Evolutionary conservation across 768 basidiomycete species (phyloP), one percentile per base, ranked within the genome.

Genomic region (Serendipita sp.): DNA sequence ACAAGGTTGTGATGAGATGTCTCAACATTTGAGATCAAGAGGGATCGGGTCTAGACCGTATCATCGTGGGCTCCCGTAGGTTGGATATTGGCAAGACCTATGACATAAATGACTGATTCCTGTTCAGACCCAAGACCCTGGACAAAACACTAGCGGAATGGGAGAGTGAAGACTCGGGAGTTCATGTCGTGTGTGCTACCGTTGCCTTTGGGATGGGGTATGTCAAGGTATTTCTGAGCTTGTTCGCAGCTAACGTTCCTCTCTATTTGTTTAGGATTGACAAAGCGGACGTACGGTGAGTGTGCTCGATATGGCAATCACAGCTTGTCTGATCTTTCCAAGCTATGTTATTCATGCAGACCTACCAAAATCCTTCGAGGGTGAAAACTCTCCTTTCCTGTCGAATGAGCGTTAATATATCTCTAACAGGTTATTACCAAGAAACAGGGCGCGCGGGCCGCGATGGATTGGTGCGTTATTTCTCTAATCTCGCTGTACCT

Each of bases 391-490:
- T 52, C 31, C 5, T 11, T 10, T 43, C 66, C 36, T 13, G 45
- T 63, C 43, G 16, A 37, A 18, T 65, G 18, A 44, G 53, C 44
- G 50, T 60, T 66, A 36, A 16, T 65, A 55, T 37, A 62, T 66
- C 44, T 64, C 52, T 11, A 23, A 10, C 53, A 88, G 89, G 88
- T 0, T 92, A 85, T 71, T 92, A 92, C 71, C 90, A 91, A 71
- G 90, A 91, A 73, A 91, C 88, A 67, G 88, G 88, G 48, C 79
- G 89, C 60, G 89, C 86, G 64, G 90, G 89, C 31, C 80, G 90
- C 62, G 88, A 91, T 70, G 87, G 87, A 36, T 70, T 74, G 66
- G 88, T 88, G 67, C 69, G 81, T 73, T 31, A 23, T n/a, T 46
- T 44, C 31, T 11, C 23, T 11, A 48, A 27, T 62, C 18, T 16